These are phyloP conservation scores for Andrographis paniculata DNA, from an alignment of 305 asterid genomes.

Conservation along the genomic window DNA sequence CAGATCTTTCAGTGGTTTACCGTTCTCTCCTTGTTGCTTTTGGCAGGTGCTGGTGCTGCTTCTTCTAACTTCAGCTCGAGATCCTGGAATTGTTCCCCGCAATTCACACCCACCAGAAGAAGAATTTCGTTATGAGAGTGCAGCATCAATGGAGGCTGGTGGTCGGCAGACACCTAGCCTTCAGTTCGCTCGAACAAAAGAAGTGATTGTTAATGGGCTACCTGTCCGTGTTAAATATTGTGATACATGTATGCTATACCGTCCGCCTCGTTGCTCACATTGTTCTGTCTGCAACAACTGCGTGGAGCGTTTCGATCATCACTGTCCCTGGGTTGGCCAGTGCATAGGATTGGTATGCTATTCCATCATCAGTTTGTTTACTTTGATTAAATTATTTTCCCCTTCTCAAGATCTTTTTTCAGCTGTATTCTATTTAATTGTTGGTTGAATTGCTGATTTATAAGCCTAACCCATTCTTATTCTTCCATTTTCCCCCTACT, in stretches of 20 bases:
- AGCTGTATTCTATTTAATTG: too few species aligned
- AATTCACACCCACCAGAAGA: constrained; percentile 92
- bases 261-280: constrained; percentile 99
- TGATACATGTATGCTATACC: constrained; percentile 97
- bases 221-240: constrained; percentile 91
- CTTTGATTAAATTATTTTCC: too few species aligned
- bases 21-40: constrained; percentile 15
- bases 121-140: constrained; percentile 61
- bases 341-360: constrained; percentile 89
- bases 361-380: constrained; percentile 9
- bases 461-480: constrained; percentile 12
- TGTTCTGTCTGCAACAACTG: constrained; percentile 98
- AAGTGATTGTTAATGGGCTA: constrained; percentile 87
- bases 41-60: constrained; percentile 69
- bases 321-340: constrained; percentile 99
- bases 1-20: constrained; percentile 8
- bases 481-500: constrained; percentile 10
- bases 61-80: constrained; percentile 77
- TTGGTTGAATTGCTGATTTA: constrained; percentile 8
- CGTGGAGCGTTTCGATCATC: constrained; percentile 98
- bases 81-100: constrained; percentile 98
- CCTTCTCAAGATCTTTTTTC: too few species aligned
- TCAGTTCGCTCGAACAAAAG: constrained; percentile 92
- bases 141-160: constrained; percentile 67
- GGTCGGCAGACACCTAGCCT: constrained; percentile 91